Base-by-base conservation (phyloP, 2,329 filamentous ascomycete species). In the Fusarium zealandicum region DNA sequence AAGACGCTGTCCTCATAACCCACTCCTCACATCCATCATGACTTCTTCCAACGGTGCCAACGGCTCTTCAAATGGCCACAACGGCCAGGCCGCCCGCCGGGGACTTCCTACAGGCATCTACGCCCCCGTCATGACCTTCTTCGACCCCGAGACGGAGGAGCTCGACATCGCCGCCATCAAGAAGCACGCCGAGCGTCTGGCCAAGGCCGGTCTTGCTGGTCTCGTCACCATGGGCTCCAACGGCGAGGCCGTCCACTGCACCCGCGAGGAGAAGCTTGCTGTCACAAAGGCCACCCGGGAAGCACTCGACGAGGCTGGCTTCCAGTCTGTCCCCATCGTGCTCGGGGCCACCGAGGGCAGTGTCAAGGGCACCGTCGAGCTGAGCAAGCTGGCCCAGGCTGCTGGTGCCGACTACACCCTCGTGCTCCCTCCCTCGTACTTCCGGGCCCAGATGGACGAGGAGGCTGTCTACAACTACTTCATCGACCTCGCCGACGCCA, bases 181-280 rank as follows among this genome's bases (percentile, higher is more conserved):
- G 75, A 88, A 84, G 70, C 92, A 96, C 71, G 89, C 90, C 18
- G 85, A 90, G 64, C 88, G 91, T 40, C 85, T 96, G 40, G 89
- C 87, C 32, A 80, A 86, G 70, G 89, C 86, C 52, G 92, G 92
- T 8, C 84, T 96, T 10, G 90, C 87, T 40, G 92, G 92, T 30
- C 82, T 96, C 20, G 90, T 95, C 36, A 89, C 88, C 64, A 92
- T 95, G 88, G 92, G 92, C 58, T 96, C 91, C 64, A 96, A 96
- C 75, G 92, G 92, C 56, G 92, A 96, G 78, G 91, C 92, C 18
- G 89, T 92, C 50, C 91, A 96, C 78, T 87, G 93, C 68, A 90
- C 88, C 47, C 84, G 85, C 37, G 84, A 88, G 58, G 92, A 96
- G 76, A 92, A 92, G 73, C 73, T 85, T 40, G 83, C 84, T 27